These are phyloP conservation scores for Eucalyptus erythrocorys DNA, from an alignment of 345 rosid genomes.

Conservation along the genomic window DNA sequence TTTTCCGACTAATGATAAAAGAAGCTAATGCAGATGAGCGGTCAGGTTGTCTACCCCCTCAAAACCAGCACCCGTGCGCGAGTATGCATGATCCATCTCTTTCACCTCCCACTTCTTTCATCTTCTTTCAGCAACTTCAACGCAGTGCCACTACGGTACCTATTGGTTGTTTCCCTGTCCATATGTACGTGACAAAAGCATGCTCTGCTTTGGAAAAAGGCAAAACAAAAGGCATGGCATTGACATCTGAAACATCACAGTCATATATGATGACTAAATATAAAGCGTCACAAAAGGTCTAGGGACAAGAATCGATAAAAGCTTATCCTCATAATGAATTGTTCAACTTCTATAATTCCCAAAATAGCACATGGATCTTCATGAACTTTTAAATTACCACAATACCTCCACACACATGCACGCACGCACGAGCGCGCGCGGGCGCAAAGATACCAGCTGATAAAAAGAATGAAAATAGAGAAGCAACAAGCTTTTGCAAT, in stretches of 20 bases:
- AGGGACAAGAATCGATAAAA: neutral
- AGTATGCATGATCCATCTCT: neutral
- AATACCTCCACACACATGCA: neutral
- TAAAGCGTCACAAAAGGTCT: neutral
- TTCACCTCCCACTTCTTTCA: neutral
- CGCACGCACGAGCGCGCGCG: rapidly evolving
- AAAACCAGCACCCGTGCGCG: neutral
- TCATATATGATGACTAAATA: neutral
- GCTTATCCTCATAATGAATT: neutral
- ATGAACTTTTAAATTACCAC: neutral
- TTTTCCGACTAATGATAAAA: neutral
- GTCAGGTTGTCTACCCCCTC: neutral
- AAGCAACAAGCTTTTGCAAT: neutral
- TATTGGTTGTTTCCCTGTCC: neutral
- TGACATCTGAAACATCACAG: neutral
- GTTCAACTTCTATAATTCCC: neutral
- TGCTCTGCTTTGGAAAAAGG: neutral
- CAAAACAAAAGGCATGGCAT: neutral
- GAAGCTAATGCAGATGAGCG: neutral
- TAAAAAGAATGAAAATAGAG: neutral
- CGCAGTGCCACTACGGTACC: neutral
- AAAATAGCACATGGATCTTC: neutral
- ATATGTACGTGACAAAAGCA: neutral
- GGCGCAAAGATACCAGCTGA: neutral
- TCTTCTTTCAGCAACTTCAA: neutral